Evolutionary conservation across 352 stramenopile genomes (phyloP).

Genomic region (Pythium sp.): DNA sequence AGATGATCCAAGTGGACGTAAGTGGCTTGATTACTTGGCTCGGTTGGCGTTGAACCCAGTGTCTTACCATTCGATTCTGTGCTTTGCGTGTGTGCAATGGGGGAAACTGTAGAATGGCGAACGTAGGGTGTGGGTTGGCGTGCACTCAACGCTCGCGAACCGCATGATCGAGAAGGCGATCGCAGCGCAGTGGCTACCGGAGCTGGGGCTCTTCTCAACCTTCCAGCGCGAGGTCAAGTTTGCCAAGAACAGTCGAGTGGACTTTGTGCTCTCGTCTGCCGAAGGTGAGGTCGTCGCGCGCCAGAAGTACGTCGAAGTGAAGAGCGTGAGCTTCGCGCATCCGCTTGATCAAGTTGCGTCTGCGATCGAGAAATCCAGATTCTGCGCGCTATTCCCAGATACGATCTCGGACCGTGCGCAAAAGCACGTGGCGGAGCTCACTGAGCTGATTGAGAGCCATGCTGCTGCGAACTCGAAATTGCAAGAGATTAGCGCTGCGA

Average conservation of each 20-base stretch:
- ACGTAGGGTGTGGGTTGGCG: conserved; percentile 66
- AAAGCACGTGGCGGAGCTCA: conserved; percentile 78
- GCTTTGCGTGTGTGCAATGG: neutral
- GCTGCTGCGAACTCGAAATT: conserved; percentile 14
- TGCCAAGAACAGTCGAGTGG: conserved; percentile 76
- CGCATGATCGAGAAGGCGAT: conserved; percentile 76
- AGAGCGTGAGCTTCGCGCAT: conserved; percentile 72
- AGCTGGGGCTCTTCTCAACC: conserved; percentile 52
- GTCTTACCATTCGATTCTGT: neutral
- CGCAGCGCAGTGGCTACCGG: conserved; percentile 50
- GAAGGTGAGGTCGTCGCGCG: conserved; percentile 30
- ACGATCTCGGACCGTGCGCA: conserved; percentile 70
- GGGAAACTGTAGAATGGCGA: conserved; percentile 54
- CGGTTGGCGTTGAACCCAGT: neutral
- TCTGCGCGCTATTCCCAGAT: conserved; percentile 74
- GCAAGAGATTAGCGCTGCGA: conserved; percentile 34
- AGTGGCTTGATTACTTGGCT: conserved; percentile 9
- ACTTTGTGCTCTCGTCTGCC: conserved; percentile 68
- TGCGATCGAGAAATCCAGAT: neutral
- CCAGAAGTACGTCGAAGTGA: conserved; percentile 82
- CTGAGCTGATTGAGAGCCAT: conserved; percentile 41
- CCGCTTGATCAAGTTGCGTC: conserved; percentile 6
- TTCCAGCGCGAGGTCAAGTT: conserved; percentile 77
- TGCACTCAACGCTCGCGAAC: conserved; percentile 77
- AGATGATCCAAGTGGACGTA: conserved; percentile 85